Base-by-base conservation (phyloP, 2,329 filamentous ascomycete species). In the Shiraia sp. region DNA sequence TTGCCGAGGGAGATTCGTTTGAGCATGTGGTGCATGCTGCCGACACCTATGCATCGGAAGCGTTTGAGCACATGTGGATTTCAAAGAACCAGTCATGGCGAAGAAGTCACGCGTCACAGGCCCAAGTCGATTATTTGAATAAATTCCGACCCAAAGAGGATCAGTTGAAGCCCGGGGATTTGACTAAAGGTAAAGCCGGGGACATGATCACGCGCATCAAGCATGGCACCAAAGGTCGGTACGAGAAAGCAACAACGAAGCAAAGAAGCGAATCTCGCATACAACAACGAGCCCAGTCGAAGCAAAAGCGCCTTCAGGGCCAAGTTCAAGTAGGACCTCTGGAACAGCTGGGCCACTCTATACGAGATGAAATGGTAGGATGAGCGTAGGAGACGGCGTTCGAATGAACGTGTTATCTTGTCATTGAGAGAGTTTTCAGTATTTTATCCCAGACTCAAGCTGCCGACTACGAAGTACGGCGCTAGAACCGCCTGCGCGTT, bases 121-220 rank as follows among this genome's bases (percentile, higher is more conserved):
- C 72, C 2, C 82, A 93, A 65, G 66, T 95, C 1, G 73, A 79
- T 25, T 85, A 87, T 40, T 66, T 93, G 38, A 90, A 90, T 60
- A 86, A 82, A 59, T 59, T 85, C 3, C 76, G 85, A 7, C 70
- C 70, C 1, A 71, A 79, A 37, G 69, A 75, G n/a, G 72, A 83
- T 19, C 72, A 79, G 38, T 61, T 90, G 36, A 77, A 72, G 1
- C 55, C 70, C 0, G 70, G 72, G 0, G 78, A 83, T 19, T 58
- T 95, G 43, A 90, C 80, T 10, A 93, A 91, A 61, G 92, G 92
- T 6, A 83, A 82, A 63, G 91, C 90, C 4, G 79, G 79, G 4
- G 91, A 96, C 65, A 91, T 95, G 86, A 95, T 97, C 51, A 95
- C 89, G 6, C 95, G 95, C 69, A 64, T 96, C 47, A 92, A 86